Evolutionary conservation across 352 stramenopile genomes (phyloP), one percentile per base, ranked within the genome.

Genomic region (Globisporangium rhizosaccharum): DNA sequence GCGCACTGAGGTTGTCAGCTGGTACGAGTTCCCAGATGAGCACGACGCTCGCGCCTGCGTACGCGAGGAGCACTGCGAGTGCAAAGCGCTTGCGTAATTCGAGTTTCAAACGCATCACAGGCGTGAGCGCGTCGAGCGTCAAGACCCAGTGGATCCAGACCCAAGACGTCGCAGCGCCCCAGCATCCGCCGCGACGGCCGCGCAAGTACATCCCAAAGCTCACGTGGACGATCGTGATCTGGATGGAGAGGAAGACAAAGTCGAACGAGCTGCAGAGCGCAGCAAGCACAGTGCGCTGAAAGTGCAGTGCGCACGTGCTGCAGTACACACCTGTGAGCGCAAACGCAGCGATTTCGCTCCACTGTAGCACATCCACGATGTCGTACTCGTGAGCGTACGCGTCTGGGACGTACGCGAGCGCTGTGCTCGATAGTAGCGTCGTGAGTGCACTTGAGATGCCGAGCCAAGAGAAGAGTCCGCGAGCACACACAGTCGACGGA

Each of bases 181-280:
- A 51, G 45, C 25, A 51, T 11, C 45, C 45, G 45, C 45, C 46
- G 48, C 15, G 51, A 51, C 20, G 56, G 15, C 8, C 56, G 8
- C n/a, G 51, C 62, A 67, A 56, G 45, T 63, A 59, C 45, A 56
- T 57, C n/a, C 36, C 55, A 2, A 53, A 36, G 6, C 56, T 46
- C 15, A 56, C 15, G 39, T 65, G 57, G 0, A 62, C 36, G 3
- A 61, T 26, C 0, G 56, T 50, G n/a, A 63, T 1, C 15, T 62
- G 59, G 15, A 25, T 26, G 6, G 59, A 67, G 12, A 69, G 48
- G 28, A 63, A 69, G 2, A 23, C 41, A 20, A 57, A 66, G 20
- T 62, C 53, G 15, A 69, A 69, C 12, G 48, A 66, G 10, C 53
- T 66, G 20, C 51, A 23, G 25, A 69, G 52, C 7, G 58, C 42